A percentile compares a stretch with the other conserved stretches of the same genome.
phyloP scores from a whole-genome alignment of 768 basidiomycete species.

The Lactarius psammicola region DNA sequence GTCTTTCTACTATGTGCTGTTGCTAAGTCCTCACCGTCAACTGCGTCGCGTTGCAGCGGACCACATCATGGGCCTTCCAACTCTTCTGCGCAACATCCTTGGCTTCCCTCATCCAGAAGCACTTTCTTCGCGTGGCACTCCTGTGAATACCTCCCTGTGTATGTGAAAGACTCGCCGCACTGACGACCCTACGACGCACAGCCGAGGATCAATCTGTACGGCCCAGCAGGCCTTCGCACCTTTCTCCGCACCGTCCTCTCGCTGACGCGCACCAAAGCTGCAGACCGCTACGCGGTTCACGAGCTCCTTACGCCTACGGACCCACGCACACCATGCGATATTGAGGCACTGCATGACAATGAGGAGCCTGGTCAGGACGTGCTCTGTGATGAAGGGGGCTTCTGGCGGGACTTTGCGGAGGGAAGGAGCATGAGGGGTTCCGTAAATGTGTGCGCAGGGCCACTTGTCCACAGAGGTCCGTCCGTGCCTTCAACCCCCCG shows the following conservation, averaged over 20 bases:
- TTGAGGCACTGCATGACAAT: slow-evolving; percentile 53
- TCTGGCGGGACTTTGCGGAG: slow-evolving; percentile 59
- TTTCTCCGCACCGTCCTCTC: slow-evolving; percentile 71
- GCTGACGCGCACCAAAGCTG: slow-evolving; percentile 61
- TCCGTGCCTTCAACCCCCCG: not conserved
- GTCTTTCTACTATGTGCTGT: not conserved
- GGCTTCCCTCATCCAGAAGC: slow-evolving; percentile 43
- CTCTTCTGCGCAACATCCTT: slow-evolving; percentile 60
- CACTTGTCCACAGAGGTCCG: slow-evolving; percentile 73
- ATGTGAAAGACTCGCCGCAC: not conserved
- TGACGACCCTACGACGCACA: not conserved
- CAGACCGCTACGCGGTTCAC: slow-evolving; percentile 70
- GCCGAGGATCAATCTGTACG: slow-evolving; percentile 68
- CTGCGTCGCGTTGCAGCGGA: slow-evolving; percentile 62
- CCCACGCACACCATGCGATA: slow-evolving; percentile 48
- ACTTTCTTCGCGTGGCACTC: slow-evolving; percentile 23
- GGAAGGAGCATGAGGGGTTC: slow-evolving; percentile 42
- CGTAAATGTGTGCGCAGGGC: slow-evolving; percentile 67
- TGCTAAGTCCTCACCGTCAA: slow-evolving; percentile 2
- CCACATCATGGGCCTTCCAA: slow-evolving; percentile 72
- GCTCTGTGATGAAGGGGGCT: slow-evolving; percentile 50
- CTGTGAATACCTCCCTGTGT: not conserved
- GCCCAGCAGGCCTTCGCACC: slow-evolving; percentile 71
- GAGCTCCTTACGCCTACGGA: slow-evolving; percentile 68
- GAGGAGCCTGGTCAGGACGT: slow-evolving; percentile 67